A percentile compares a stretch with the other conserved stretches of the same genome.
phyloP scores from a whole-genome alignment of 768 basidiomycete genomes.

The Nidula microcarpa region DNA sequence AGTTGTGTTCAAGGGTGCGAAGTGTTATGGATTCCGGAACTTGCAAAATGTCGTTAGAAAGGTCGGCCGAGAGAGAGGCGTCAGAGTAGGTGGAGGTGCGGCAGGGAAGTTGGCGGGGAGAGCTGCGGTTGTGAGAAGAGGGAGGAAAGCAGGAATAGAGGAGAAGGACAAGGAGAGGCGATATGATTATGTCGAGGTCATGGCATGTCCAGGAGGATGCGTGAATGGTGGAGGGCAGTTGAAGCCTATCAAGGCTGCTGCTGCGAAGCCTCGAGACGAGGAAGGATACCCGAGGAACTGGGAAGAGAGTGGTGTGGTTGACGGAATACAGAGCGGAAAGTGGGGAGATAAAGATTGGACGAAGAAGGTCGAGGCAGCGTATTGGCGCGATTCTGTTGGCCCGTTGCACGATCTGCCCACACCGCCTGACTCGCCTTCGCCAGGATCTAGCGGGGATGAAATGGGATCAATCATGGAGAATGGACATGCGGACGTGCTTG shows the following conservation, averaged over 20 bases:
- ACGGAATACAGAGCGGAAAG: constrained; percentile 41
- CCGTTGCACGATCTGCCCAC: constrained; percentile 1
- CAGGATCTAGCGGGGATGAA: background rate
- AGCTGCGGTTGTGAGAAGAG: constrained; percentile 14
- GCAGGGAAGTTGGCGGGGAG: constrained; percentile 24
- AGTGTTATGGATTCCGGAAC: constrained; percentile 97
- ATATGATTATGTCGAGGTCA: constrained; percentile 95
- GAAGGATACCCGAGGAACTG: constrained; percentile 70
- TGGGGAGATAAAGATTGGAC: constrained; percentile 89
- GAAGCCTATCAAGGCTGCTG: constrained; percentile 24
- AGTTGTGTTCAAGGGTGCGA: constrained; percentile 86
- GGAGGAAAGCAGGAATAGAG: constrained; percentile 21
- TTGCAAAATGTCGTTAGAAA: constrained; percentile 95
- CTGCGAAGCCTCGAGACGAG: constrained; percentile 33
- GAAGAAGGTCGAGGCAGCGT: constrained; percentile 72
- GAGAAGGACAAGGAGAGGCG: constrained; percentile 36
- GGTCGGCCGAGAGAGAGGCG: constrained; percentile 81
- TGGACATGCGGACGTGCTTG: background rate
- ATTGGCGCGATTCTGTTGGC: constrained; percentile 52
- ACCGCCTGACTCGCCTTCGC: constrained; percentile 2
- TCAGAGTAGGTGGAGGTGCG: constrained; percentile 54
- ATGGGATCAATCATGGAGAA: background rate
- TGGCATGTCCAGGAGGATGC: constrained; percentile 98
- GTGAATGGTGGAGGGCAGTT: constrained; percentile 97
- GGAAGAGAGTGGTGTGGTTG: constrained; percentile 49